phyloP scores from a whole-genome alignment of 345 rosid species.

The Draba incana region DNA sequence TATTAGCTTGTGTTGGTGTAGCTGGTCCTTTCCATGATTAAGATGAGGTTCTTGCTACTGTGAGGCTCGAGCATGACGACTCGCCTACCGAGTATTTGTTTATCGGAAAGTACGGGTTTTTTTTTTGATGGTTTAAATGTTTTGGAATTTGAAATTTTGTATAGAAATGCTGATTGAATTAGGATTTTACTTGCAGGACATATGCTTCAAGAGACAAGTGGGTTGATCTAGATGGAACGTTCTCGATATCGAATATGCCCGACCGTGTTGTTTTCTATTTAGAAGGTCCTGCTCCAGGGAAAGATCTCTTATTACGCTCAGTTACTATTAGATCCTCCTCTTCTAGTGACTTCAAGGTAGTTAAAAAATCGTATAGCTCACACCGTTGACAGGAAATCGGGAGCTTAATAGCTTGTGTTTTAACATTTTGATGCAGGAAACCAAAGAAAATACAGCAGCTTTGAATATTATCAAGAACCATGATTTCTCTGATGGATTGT shows the following conservation, averaged over 20 bases:
- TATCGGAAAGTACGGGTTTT: constrained; percentile 69
- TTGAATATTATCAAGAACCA: constrained; percentile 63
- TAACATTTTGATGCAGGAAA: constrained; percentile 26
- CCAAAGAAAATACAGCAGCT: not conserved
- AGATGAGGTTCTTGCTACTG: constrained; percentile 70
- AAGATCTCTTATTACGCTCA: constrained; percentile 73
- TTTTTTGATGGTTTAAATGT: constrained; percentile 3
- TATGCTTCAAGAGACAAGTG: constrained; percentile 64
- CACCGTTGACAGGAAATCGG: not conserved
- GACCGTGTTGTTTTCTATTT: constrained; percentile 70
- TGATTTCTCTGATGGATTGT: constrained; percentile 77
- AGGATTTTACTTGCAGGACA: constrained; percentile 50
- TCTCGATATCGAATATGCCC: constrained; percentile 66
- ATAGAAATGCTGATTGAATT: constrained; percentile 11
- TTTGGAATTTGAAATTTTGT: constrained; percentile 1
- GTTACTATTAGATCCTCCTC: constrained; percentile 59
- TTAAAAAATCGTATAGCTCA: not conserved
- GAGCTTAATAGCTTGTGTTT: not conserved
- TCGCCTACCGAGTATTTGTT: constrained; percentile 58
- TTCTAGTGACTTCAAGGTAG: constrained; percentile 49
- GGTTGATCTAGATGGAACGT: constrained; percentile 77
- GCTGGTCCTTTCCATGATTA: constrained; percentile 63
- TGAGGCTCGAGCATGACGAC: constrained; percentile 59
- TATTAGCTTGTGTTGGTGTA: constrained; percentile 74
- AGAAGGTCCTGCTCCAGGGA: constrained; percentile 92